These are phyloP conservation scores for Adansonia rubrostipa DNA, from an alignment of 441 rosid genomes.

Conservation along the genomic window DNA sequence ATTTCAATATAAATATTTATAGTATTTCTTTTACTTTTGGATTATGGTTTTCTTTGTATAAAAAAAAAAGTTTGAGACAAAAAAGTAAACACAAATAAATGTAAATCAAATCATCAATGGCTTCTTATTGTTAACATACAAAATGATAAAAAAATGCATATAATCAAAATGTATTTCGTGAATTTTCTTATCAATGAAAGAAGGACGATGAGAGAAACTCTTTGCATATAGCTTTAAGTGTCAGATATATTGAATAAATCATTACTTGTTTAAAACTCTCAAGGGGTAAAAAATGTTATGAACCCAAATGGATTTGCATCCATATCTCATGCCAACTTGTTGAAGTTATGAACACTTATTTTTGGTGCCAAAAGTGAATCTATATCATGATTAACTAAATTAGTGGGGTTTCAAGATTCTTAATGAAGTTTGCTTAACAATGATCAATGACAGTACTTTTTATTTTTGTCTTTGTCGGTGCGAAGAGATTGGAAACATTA, in stretches of 20 bases:
- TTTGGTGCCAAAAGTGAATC: not conserved
- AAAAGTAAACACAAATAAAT: not conserved
- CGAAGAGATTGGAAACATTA: not conserved
- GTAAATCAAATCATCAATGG: not conserved
- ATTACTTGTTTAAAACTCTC: too few species aligned
- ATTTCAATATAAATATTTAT: too few species aligned
- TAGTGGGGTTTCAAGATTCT: not conserved
- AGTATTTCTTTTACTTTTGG: too few species aligned
- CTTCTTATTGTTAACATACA: too few species aligned
- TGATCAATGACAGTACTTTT: too few species aligned
- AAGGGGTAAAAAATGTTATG: too few species aligned
- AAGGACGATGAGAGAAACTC: not conserved
- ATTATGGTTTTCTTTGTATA: too few species aligned
- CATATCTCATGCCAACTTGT: not conserved
- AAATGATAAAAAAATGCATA: not conserved
- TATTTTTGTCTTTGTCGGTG: not conserved
- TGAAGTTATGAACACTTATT: not conserved
- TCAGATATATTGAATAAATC: not conserved
- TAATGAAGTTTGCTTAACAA: constrained; percentile 1
- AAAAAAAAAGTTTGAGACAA: too few species aligned
- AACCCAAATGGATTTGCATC: not conserved
- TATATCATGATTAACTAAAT: too few species aligned
- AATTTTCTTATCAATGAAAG: not conserved
- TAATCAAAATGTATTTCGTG: too few species aligned
- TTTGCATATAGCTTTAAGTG: not conserved